These are phyloP conservation scores for Irpex sp. DNA, from an alignment of 1,284 basidiomycete genomes.

Conservation along the genomic window DNA sequence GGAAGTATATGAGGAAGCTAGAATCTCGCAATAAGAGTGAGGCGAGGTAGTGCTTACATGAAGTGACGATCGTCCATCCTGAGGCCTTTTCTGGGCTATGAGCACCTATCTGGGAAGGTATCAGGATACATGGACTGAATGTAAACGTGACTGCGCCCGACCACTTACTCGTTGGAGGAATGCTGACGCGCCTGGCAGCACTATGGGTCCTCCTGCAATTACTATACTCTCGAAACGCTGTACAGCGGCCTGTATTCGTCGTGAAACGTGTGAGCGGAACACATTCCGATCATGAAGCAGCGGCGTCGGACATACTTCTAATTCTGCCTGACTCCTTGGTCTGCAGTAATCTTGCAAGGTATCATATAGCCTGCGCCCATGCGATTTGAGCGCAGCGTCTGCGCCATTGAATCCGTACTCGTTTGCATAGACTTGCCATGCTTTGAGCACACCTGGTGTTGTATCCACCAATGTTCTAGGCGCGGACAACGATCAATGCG, in stretches of 20 bases:
- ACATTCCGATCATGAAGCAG: background rate
- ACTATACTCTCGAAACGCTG: conserved; percentile 64
- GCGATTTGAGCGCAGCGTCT: conserved; percentile 52
- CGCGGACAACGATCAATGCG: background rate
- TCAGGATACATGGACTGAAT: background rate
- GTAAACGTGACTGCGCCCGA: background rate
- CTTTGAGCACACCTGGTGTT: conserved; percentile 61
- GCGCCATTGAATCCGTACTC: conserved; percentile 53
- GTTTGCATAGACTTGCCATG: conserved; percentile 58
- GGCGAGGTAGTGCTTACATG: conserved; percentile 39
- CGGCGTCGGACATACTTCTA: conserved; percentile 39
- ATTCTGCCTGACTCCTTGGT: conserved; percentile 50
- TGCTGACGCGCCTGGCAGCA: conserved; percentile 49
- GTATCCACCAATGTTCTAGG: conserved; percentile 67
- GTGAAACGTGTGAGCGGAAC: background rate
- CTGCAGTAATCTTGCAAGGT: conserved; percentile 68
- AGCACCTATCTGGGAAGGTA: conserved; percentile 22
- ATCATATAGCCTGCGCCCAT: conserved; percentile 73
- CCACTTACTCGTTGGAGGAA: conserved; percentile 45
- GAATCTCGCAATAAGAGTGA: background rate
- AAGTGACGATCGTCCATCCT: conserved; percentile 78
- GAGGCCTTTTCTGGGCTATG: conserved; percentile 28
- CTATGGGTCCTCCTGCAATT: conserved; percentile 53
- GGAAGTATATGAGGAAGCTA: background rate
- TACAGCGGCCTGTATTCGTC: conserved; percentile 45